These are phyloP conservation scores for Pseudogymnoascus sp. DNA, from an alignment of 2,329 filamentous ascomycete genomes.

Conservation along the genomic window DNA sequence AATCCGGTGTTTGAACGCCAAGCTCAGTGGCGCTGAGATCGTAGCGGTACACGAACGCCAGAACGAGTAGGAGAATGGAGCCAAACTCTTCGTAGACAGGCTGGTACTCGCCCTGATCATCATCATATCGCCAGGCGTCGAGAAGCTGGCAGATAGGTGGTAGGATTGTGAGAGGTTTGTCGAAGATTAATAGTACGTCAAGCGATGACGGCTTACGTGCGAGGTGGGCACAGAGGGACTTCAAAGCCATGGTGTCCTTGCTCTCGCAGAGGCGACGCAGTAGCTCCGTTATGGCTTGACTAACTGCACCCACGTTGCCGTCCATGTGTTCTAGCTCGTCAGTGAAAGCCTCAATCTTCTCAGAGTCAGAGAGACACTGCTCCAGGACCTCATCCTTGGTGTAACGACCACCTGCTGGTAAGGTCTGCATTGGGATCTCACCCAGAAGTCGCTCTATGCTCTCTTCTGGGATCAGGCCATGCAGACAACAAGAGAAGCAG, in stretches of 20 bases:
- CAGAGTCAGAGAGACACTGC: conserved; percentile 68
- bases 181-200: conserved; percentile 69
- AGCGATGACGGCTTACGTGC: conserved; percentile 63
- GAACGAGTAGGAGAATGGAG: conserved; percentile 62
- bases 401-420: conserved; percentile 67
- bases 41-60: conserved; percentile 71
- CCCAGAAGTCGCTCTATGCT: conserved; percentile 75
- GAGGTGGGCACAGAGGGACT: conserved; percentile 64
- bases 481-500: conserved; percentile 80
- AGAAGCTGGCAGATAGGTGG: conserved; percentile 67
- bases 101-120: conserved; percentile 77
- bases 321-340: conserved; percentile 82
- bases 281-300: conserved; percentile 67
- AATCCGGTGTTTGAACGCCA: conserved; percentile 49
- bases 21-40: conserved; percentile 56
- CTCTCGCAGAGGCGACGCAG: conserved; percentile 60
- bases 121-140: conserved; percentile 73
- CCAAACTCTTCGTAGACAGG: conserved; percentile 83
- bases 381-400: conserved; percentile 69
- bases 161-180: conserved; percentile 60
- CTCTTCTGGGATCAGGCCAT: conserved; percentile 70
- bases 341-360: conserved; percentile 67
- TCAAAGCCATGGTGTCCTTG: conserved; percentile 74
- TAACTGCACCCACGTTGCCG: conserved; percentile 82
- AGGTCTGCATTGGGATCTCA: conserved; percentile 72